Percentiles rank a stretch among this genome's conserved stretches.
Evolutionary conservation across 768 basidiomycete species (phyloP).

Genomic region (Termitomyces bulborhizus): DNA sequence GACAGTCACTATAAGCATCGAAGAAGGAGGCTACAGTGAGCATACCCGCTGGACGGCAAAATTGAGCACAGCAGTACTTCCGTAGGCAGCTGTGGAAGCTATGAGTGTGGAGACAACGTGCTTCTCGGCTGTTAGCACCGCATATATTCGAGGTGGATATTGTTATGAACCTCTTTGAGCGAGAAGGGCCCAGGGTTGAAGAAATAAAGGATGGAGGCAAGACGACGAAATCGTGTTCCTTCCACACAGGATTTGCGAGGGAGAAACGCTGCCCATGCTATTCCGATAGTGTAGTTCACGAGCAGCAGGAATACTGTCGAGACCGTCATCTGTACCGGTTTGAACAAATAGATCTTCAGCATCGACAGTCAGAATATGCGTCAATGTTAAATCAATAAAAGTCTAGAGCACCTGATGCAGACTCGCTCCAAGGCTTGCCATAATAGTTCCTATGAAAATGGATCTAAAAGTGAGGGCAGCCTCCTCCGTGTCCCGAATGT

Average conservation of each 20-base stretch:
- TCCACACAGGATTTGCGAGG: conserved; percentile 35
- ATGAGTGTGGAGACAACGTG: too few relatives aligned
- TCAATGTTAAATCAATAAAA: neutral
- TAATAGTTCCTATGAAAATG: conserved; percentile 45
- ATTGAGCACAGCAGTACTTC: too few relatives aligned
- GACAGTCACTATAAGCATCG: too few relatives aligned
- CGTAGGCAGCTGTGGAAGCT: too few relatives aligned
- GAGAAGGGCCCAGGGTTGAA: conserved; percentile 54
- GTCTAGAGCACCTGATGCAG: conserved; percentile 19
- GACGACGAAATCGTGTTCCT: conserved; percentile 34
- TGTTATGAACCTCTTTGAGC: conserved; percentile 47
- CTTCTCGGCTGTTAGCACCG: too few relatives aligned
- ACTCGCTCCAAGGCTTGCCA: conserved; percentile 55
- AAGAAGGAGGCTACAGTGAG: too few relatives aligned
- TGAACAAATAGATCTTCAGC: conserved; percentile 50
- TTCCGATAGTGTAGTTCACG: too few relatives aligned
- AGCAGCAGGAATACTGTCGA: too few relatives aligned
- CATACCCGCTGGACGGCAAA: too few relatives aligned
- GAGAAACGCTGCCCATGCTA: conserved; percentile 38
- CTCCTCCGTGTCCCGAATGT: conserved; percentile 53
- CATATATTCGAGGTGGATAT: neutral
- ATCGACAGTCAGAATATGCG: neutral
- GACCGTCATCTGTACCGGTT: conserved; percentile 15
- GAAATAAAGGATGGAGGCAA: conserved; percentile 17
- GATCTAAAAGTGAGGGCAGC: conserved; percentile 52